Evolutionary conservation across 352 stramenopile species (phyloP).

Genomic region (Phytophthora ohioensis): DNA sequence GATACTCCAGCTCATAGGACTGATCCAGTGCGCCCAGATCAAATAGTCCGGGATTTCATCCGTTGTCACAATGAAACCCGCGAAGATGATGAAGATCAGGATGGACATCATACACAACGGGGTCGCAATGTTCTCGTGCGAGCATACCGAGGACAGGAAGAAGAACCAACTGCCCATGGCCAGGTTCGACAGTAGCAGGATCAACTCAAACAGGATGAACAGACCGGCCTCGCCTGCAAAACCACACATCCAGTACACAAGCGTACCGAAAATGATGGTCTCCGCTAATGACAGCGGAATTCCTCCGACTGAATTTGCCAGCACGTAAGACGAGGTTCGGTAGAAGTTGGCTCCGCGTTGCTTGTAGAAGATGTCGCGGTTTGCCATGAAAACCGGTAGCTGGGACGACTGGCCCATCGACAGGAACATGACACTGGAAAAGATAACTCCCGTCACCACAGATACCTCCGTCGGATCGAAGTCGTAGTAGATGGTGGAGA

Average conservation of each 20-base stretch:
- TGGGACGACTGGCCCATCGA: slow-evolving; percentile 74
- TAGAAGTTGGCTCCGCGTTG: slow-evolving; percentile 81
- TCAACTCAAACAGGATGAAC: slow-evolving; percentile 44
- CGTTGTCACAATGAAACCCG: slow-evolving; percentile 55
- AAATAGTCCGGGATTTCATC: slow-evolving; percentile 54
- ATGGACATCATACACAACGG: slow-evolving; percentile 49
- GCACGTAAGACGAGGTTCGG: slow-evolving; percentile 67
- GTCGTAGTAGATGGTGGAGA: slow-evolving; percentile 52
- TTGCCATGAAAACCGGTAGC: slow-evolving; percentile 72
- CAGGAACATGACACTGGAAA: slow-evolving; percentile 77
- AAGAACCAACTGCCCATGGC: slow-evolving; percentile 17
- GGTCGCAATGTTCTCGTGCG: slow-evolving; percentile 44
- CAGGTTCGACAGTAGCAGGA: slow-evolving; percentile 49
- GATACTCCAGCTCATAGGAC: slow-evolving; percentile 58
- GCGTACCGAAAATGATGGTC: slow-evolving; percentile 82
- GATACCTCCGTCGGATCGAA: slow-evolving; percentile 48
- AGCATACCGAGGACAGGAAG: slow-evolving; percentile 34
- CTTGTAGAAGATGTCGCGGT: slow-evolving; percentile 73
- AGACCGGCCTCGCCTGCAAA: slow-evolving; percentile 48
- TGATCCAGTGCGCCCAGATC: slow-evolving; percentile 68
- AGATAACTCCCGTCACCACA: slow-evolving; percentile 78
- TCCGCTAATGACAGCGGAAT: slow-evolving; percentile 56
- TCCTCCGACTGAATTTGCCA: slow-evolving; percentile 40
- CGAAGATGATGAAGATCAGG: slow-evolving; percentile 56
- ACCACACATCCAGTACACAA: slow-evolving; percentile 89